Evolutionary conservation across 2,329 filamentous ascomycete genomes (phyloP).

Genomic region (Aureobasidium sp.): DNA sequence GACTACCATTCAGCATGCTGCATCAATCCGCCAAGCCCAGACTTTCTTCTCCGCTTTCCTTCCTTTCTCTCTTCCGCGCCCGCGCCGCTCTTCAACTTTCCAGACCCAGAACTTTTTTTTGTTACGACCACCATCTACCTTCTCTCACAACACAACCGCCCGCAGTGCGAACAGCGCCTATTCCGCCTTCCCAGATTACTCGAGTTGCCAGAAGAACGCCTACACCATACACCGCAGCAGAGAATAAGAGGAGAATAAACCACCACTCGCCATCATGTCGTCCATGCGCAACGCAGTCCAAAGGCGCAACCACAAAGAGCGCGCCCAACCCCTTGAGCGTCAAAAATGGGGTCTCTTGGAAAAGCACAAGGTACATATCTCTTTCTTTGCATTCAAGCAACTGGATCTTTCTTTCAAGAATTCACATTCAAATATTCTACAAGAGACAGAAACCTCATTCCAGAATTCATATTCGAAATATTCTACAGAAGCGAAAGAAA

Average conservation of each 20-base stretch:
- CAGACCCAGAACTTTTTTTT: background rate
- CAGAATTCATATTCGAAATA: background rate
- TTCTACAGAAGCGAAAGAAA: background rate
- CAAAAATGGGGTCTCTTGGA: conserved; percentile 84
- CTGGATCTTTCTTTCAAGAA: background rate
- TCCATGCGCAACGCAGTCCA: conserved; percentile 57
- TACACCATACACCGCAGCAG: background rate
- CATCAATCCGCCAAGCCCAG: background rate
- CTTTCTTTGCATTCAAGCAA: background rate
- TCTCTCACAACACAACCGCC: background rate
- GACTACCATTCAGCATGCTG: background rate
- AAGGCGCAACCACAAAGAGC: conserved; percentile 80
- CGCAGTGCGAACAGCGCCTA: background rate
- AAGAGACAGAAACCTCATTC: background rate
- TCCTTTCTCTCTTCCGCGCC: background rate
- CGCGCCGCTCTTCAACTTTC: background rate
- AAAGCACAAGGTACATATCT: conserved; percentile 68
- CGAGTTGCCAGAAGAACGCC: background rate
- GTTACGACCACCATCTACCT: background rate
- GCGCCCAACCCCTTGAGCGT: conserved; percentile 76
- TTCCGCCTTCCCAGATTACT: background rate
- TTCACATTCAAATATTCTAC: background rate
- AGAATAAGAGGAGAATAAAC: background rate
- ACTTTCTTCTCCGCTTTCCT: background rate
- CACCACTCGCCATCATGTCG: conserved; percentile 35